A percentile compares a stretch with the other conserved stretches of the same genome.
Conservation (phyloP, 441 rosid species). For the Adansonia grandidieri region DNA sequence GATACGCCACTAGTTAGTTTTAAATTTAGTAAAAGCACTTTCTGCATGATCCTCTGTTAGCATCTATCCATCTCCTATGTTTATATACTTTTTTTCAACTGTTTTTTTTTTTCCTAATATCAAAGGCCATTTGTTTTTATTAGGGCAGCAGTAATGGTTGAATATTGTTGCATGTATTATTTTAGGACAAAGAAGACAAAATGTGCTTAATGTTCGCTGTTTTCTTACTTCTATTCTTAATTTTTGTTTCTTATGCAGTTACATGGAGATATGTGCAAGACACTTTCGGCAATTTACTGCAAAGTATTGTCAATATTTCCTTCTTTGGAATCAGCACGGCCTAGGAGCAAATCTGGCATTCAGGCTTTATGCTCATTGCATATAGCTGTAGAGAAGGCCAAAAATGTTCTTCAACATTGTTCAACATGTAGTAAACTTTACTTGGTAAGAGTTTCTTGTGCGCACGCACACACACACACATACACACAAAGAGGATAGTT, state of each 20-base stretch:
- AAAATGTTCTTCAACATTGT: slow-evolving; percentile 1
- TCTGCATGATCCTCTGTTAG: no score
- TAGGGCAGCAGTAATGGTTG: background rate
- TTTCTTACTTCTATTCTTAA: slow-evolving; percentile 7
- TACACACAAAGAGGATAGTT: no score
- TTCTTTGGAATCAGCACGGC: background rate
- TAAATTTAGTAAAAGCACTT: no score
- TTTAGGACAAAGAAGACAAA: background rate
- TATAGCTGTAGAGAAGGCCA: slow-evolving; percentile 7
- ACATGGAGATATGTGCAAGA: slow-evolving; percentile 9
- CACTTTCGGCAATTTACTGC: background rate
- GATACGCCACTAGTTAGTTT: no score
- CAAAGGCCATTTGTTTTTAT: background rate
- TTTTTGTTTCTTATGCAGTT: slow-evolving; percentile 18
- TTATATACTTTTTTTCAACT: background rate
- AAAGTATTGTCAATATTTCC: background rate
- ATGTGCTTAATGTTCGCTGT: background rate
- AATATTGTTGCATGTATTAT: slow-evolving; percentile 7
- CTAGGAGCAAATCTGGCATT: slow-evolving; percentile 8
- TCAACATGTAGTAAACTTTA: background rate
- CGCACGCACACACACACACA: no score
- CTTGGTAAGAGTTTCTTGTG: background rate
- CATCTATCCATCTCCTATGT: background rate
- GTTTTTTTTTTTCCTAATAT: background rate
- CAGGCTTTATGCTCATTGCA: slow-evolving; percentile 9